phyloP scores from a whole-genome alignment of 2,329 filamentous ascomycete genomes.

The Trichoderma koningii region DNA sequence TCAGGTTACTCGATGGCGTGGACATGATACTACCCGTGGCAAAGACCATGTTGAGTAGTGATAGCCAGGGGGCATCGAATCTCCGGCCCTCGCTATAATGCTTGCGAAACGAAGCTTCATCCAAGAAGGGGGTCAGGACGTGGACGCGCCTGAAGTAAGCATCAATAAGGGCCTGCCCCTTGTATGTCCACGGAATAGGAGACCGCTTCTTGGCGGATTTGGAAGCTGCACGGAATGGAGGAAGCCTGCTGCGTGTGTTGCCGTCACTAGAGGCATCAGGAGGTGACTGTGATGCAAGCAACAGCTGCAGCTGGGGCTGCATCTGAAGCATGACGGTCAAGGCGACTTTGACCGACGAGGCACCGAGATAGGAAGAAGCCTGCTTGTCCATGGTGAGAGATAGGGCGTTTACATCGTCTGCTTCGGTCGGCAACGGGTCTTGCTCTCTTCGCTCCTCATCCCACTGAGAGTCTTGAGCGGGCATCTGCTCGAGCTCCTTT shows the following conservation, averaged over 20 bases:
- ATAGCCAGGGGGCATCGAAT: conserved; percentile 60
- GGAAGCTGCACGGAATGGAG: conserved; percentile 7
- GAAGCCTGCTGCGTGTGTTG: not conserved
- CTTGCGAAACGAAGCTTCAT: conserved; percentile 60
- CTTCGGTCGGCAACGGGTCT: conserved; percentile 62
- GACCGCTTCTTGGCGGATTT: not conserved
- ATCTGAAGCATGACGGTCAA: conserved; percentile 57
- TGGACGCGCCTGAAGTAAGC: conserved; percentile 60
- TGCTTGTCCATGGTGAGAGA: conserved; percentile 60
- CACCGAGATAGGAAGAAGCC: conserved; percentile 61
- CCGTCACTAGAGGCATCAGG: conserved; percentile 1
- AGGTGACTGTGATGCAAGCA: conserved; percentile 20
- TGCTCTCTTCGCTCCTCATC: conserved; percentile 63
- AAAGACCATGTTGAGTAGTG: conserved; percentile 63
- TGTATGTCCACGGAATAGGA: conserved; percentile 20
- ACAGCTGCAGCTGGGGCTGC: conserved; percentile 37
- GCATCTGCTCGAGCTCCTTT: conserved; percentile 68
- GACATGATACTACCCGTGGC: conserved; percentile 63
- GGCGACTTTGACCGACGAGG: conserved; percentile 65
- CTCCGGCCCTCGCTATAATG: conserved; percentile 52
- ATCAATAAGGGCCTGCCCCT: conserved; percentile 38
- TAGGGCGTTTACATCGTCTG: conserved; percentile 57
- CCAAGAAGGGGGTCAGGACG: conserved; percentile 60
- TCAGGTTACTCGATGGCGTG: conserved; percentile 49
- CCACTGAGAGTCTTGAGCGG: conserved; percentile 64